Percentiles rank a stretch among this genome's conserved stretches.
These are phyloP conservation scores for Dentipellis sp. DNA, from an alignment of 768 basidiomycete species.

Conservation along the genomic window DNA sequence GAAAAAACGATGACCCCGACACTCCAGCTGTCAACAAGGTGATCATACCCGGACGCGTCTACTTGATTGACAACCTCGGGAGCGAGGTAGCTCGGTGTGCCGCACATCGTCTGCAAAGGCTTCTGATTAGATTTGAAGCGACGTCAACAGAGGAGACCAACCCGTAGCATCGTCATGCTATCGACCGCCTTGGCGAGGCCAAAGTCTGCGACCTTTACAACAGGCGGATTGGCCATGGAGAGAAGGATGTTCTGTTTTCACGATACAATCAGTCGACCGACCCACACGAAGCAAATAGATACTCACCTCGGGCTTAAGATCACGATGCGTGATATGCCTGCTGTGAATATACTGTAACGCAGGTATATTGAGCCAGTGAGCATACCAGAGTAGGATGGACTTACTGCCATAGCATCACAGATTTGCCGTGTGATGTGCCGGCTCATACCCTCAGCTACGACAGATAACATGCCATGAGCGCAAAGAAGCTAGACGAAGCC, in stretches of 20 bases:
- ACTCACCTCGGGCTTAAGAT: conserved; percentile 78
- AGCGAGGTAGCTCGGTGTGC: conserved; percentile 90
- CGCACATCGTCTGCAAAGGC: conserved; percentile 74
- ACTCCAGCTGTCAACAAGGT: conserved; percentile 93
- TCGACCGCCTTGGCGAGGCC: conserved; percentile 92
- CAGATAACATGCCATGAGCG: not conserved
- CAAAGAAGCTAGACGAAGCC: not conserved
- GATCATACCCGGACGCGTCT: conserved; percentile 66
- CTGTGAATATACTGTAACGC: conserved; percentile 50
- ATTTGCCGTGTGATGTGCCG: conserved; percentile 74
- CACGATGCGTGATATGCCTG: conserved; percentile 81
- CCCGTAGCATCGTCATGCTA: conserved; percentile 37
- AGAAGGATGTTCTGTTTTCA: conserved; percentile 65
- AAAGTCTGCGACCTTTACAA: conserved; percentile 90
- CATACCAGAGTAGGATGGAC: conserved; percentile 13
- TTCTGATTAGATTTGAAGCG: conserved; percentile 6
- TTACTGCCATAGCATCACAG: conserved; percentile 67
- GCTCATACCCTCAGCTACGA: conserved; percentile 42
- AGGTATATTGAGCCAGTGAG: not conserved
- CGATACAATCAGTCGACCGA: not conserved
- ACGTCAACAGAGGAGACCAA: not conserved
- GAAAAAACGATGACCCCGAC: conserved; percentile 91
- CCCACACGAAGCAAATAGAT: conserved; percentile 7
- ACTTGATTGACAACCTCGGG: conserved; percentile 77
- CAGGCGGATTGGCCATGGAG: conserved; percentile 58